phyloP scores from a whole-genome alignment of 352 stramenopile genomes.

The Phytophthora quininea region DNA sequence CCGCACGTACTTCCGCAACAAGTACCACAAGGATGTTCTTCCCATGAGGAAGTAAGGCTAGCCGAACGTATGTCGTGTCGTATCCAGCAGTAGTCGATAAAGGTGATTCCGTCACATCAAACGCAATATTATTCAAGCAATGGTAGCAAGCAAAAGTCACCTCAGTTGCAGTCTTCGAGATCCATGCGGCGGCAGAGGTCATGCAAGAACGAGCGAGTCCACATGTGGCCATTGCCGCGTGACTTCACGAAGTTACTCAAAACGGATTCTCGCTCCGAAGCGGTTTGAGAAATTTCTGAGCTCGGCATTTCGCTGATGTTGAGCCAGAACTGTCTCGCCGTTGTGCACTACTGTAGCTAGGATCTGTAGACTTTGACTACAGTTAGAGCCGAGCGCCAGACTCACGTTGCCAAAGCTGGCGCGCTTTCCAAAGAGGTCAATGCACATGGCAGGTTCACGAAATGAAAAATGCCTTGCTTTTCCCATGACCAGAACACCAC shows the following conservation, averaged over 20 bases:
- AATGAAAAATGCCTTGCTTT: slow-evolving; percentile 13
- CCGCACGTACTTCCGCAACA: slow-evolving; percentile 18
- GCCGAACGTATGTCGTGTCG: not conserved
- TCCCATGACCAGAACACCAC: slow-evolving; percentile 32
- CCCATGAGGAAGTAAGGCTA: slow-evolving; percentile 17
- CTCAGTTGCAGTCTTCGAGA: slow-evolving; percentile 29
- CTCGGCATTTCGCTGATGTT: slow-evolving; percentile 7
- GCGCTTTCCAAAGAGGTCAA: slow-evolving; percentile 3
- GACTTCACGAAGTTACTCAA: slow-evolving; percentile 40
- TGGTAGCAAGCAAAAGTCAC: not conserved
- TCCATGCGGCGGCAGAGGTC: slow-evolving; percentile 48
- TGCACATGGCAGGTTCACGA: slow-evolving; percentile 36
- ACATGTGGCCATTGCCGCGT: slow-evolving; percentile 38
- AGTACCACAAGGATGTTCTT: slow-evolving; percentile 24
- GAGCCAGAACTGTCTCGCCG: slow-evolving; percentile 39
- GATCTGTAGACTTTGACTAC: slow-evolving; percentile 11
- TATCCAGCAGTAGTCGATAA: not conserved
- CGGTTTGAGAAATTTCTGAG: slow-evolving; percentile 18
- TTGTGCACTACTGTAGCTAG: slow-evolving; percentile 32
- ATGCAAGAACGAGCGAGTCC: slow-evolving; percentile 47
- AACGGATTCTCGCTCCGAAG: slow-evolving; percentile 22
- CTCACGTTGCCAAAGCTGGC: slow-evolving; percentile 11
- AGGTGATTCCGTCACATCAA: not conserved
- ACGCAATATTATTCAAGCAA: not conserved
- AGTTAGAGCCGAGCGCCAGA: slow-evolving; percentile 8